These are phyloP conservation scores for Kodamaea hsintzibuensis DNA, from an alignment of 805 yeast genomes.

Conservation along the genomic window DNA sequence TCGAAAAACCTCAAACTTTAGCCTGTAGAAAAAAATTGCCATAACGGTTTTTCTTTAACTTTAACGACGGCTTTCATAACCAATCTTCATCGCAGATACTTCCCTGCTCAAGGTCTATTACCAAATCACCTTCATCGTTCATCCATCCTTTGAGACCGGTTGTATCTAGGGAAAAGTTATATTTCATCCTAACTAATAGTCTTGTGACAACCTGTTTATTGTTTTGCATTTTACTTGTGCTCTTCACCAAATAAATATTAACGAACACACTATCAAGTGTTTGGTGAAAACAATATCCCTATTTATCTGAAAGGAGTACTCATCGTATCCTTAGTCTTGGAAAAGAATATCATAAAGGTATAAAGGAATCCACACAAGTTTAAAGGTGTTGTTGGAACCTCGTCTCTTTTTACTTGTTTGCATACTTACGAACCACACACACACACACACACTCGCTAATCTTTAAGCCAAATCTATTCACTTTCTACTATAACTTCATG, in stretches of 20 bases:
- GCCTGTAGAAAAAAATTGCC: neutral
- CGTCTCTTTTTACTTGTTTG: neutral
- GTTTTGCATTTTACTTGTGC: neutral
- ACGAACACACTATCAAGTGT: neutral
- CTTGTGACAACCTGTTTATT: neutral
- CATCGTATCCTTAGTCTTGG: neutral
- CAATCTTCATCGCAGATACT: neutral
- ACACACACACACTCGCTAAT: neutral
- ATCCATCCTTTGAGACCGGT: neutral
- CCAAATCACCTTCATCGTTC: neutral
- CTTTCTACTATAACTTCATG: neutral
- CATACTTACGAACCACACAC: neutral
- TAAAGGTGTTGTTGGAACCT: neutral
- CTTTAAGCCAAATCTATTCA: neutral
- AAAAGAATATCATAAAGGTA: neutral
- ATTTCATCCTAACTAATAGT: neutral
- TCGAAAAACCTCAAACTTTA: neutral
- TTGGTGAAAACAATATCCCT: neutral
- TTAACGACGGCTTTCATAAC: neutral
- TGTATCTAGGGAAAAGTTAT: neutral
- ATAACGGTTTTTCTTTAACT: constrained; percentile 3
- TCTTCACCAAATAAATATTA: neutral
- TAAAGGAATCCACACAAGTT: neutral
- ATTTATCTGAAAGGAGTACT: neutral
- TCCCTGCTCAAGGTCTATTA: neutral